Base-by-base conservation (phyloP, 2,329 filamentous ascomycete genomes). In the Didymellaceae sp. region DNA sequence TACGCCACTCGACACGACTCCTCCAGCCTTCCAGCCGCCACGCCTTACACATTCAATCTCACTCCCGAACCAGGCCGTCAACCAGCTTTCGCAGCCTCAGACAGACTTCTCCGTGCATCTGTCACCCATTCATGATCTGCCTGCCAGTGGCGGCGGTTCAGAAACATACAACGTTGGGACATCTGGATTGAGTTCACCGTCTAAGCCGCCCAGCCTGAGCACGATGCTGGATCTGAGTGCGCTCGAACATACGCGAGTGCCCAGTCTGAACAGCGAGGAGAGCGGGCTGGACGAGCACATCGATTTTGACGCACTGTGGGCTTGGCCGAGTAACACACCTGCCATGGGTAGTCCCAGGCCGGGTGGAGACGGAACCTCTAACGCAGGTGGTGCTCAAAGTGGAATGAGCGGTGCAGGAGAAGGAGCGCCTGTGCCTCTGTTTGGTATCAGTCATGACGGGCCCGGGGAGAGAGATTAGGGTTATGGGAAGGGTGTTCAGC, bases 231-330 rank as follows among this genome's bases (percentile, higher is more conserved):
- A 75, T 51, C 59, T 75, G 5, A 73, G 68, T 6, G 67, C 63
- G 2, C 59, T 75, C 6, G 71, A 73, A 20, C 57, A 58, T 20
- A 68, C 67, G 7, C 52, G 66, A 0, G 66, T 70, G 6, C 71
- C 70, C 1, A 68, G 62, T 22, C 43, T 72, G 37, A 62, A 69
- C 18, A 63, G 57, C 1, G 72, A 74, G 21, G 68, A 71, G 13
- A 69, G 65, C 20, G 63, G 66, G 28, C 62, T 60, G 2, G 74
- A 75, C 28, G 73, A 75, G 39, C 66, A 73, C 16, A 73, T 76
- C 43, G 74, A 76, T 17, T 75, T 76, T 31, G 74, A 75, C 54
- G 66, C 72, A 10, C 44, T 76, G 20, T 76, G 73, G 74, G 67
- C 66, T 5, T 75, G 73, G 74, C 73, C 72, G 18, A 70, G 59